These are phyloP conservation scores for Erodium chrysanthum DNA, from an alignment of 441 rosid genomes.

Conservation along the genomic window DNA sequence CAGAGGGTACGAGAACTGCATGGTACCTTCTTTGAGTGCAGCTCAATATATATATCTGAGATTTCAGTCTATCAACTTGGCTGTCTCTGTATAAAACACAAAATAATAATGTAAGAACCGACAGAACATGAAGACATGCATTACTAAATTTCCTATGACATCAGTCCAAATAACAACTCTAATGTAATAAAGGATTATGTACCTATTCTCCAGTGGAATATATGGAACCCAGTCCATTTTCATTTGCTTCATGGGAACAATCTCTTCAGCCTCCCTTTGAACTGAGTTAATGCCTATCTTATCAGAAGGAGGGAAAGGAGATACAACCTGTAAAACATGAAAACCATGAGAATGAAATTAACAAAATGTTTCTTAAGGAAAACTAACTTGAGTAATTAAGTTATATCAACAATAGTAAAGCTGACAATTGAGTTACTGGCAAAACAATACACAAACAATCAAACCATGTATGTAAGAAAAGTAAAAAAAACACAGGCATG, in stretches of 20 bases:
- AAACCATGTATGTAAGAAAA: neutral
- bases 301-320: constrained; percentile 94
- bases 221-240: constrained; percentile 99
- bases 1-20: neutral
- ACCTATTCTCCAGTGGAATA: constrained; percentile 79
- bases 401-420: neutral
- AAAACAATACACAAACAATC: neutral
- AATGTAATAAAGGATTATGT: constrained; percentile 15
- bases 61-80: constrained; percentile 64
- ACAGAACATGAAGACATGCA: neutral
- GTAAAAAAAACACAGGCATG: neutral
- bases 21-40: constrained; percentile 79
- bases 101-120: constrained; percentile 13
- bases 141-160: constrained; percentile 13
- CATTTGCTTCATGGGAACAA: constrained; percentile 91
- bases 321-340: constrained; percentile 45
- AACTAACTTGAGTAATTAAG: neutral
- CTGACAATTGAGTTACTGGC: neutral
- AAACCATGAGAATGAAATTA: constrained; percentile 3
- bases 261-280: constrained; percentile 88
- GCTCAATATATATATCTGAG: constrained; percentile 58
- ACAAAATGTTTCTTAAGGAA: neutral
- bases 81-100: constrained; percentile 41
- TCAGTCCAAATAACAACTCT: neutral
- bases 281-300: constrained; percentile 85